These are phyloP conservation scores for Niveomyces coronatus DNA, from an alignment of 2,329 filamentous ascomycete species.

Conservation along the genomic window DNA sequence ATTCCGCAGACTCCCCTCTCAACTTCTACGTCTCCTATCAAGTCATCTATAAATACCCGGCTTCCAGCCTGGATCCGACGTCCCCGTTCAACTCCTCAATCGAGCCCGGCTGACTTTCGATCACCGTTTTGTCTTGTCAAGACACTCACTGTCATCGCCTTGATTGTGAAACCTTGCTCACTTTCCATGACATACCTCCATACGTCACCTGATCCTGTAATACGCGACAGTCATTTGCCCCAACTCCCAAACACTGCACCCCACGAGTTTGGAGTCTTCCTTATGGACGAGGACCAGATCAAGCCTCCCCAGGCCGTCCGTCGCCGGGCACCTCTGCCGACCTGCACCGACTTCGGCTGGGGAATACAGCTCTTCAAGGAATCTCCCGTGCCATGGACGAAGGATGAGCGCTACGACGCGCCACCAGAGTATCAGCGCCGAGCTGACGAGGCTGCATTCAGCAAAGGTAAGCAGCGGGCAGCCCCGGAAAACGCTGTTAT, in stretches of 20 bases:
- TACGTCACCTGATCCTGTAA: constrained; percentile 3
- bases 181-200: constrained; percentile 7
- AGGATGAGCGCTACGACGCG: constrained; percentile 3
- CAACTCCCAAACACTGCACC: background rate
- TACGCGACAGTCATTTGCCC: constrained; percentile 5
- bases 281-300: constrained; percentile 5
- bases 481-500: background rate
- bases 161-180: background rate
- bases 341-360: background rate
- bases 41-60: too few relatives aligned
- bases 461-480: too few relatives aligned
- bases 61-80: too few relatives aligned
- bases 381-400: background rate
- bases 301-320: constrained; percentile 3
- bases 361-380: constrained; percentile 1
- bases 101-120: too few relatives aligned
- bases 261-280: constrained; percentile 6
- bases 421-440: constrained; percentile 1
- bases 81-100: too few relatives aligned
- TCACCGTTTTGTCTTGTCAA: too few relatives aligned
- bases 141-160: too few relatives aligned
- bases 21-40: too few relatives aligned
- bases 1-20: too few relatives aligned
- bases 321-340: background rate
- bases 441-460: constrained; percentile 2